Evolutionary conservation across 805 yeast genomes (phyloP).

Genomic region (Alloascoidea hylecoeti): DNA sequence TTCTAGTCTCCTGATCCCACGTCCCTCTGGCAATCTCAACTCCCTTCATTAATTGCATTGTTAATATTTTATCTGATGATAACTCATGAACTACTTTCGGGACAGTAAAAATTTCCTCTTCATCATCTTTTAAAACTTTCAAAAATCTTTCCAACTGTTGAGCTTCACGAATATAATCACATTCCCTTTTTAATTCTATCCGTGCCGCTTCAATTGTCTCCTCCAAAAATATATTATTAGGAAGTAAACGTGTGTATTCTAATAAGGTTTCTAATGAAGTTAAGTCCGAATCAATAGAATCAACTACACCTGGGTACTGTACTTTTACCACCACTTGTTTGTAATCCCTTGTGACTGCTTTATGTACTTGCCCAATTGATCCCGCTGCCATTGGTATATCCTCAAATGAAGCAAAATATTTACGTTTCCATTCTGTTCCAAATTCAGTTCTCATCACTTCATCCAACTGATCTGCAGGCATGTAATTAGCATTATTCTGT

Average conservation of each 20-base stretch:
- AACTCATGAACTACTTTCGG: conserved; percentile 70
- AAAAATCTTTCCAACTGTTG: conserved; percentile 55
- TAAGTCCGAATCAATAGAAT: conserved; percentile 87
- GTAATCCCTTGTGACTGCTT: conserved; percentile 46
- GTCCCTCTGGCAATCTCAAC: conserved; percentile 65
- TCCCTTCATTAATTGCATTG: conserved; percentile 86
- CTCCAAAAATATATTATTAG: conserved; percentile 85
- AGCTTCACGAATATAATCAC: conserved; percentile 90
- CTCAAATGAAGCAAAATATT: conserved; percentile 57
- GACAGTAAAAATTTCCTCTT: conserved; percentile 51
- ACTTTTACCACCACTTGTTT: conserved; percentile 77
- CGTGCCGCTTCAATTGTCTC: conserved; percentile 89
- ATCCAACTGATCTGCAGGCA: conserved; percentile 88
- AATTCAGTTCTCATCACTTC: conserved; percentile 58
- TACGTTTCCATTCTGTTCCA: conserved; percentile 66
- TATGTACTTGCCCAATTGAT: conserved; percentile 93
- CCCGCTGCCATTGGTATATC: conserved; percentile 95
- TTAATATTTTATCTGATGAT: conserved; percentile 71
- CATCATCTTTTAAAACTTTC: conserved; percentile 38
- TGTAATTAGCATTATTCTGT: conserved; percentile 90
- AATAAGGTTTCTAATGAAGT: conserved; percentile 71
- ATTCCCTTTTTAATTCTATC: conserved; percentile 91
- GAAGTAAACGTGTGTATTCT: conserved; percentile 77
- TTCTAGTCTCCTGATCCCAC: conserved; percentile 57
- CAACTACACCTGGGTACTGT: conserved; percentile 94